A percentile compares a stretch with the other conserved stretches of the same genome.
phyloP scores from a whole-genome alignment of 2,329 filamentous ascomycete genomes.

The Paraphoma chrysanthemicola region DNA sequence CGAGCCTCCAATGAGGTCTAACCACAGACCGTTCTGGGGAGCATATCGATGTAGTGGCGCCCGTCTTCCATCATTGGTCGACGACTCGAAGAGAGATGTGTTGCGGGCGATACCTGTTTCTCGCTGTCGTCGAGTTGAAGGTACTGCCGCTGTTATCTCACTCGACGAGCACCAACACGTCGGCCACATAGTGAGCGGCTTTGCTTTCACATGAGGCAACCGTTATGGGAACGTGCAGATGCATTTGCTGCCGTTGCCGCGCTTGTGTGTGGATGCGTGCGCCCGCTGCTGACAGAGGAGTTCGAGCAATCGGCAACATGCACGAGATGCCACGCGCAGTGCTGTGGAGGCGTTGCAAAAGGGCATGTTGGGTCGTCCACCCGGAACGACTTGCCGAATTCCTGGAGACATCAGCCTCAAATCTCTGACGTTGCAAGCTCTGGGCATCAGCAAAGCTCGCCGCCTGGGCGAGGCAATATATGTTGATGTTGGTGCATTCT shows the following conservation, averaged over 20 bases:
- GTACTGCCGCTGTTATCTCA: neutral
- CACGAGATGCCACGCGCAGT: neutral
- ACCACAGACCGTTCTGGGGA: conserved; percentile 4
- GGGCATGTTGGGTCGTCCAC: neutral
- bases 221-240: conserved; percentile 11
- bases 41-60: conserved; percentile 17
- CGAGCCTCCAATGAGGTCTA: conserved; percentile 8
- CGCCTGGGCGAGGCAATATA: conserved; percentile 1
- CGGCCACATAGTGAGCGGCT: conserved; percentile 21
- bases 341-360: too few relatives aligned
- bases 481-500: conserved; percentile 1
- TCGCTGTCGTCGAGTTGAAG: neutral
- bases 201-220: conserved; percentile 35
- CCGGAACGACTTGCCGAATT: conserved; percentile 17
- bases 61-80: conserved; percentile 12
- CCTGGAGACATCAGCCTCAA: conserved; percentile 17
- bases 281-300: conserved; percentile 19
- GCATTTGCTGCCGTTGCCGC: conserved; percentile 36
- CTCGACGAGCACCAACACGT: conserved; percentile 3
- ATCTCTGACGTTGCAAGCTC: neutral
- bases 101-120: neutral
- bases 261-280: conserved; percentile 18
- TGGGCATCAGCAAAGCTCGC: too few relatives aligned
- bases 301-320: conserved; percentile 6
- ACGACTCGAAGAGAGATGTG: neutral